Conservation (phyloP, 1,139 yeast species). For the Yamadazyma friedrichii region DNA sequence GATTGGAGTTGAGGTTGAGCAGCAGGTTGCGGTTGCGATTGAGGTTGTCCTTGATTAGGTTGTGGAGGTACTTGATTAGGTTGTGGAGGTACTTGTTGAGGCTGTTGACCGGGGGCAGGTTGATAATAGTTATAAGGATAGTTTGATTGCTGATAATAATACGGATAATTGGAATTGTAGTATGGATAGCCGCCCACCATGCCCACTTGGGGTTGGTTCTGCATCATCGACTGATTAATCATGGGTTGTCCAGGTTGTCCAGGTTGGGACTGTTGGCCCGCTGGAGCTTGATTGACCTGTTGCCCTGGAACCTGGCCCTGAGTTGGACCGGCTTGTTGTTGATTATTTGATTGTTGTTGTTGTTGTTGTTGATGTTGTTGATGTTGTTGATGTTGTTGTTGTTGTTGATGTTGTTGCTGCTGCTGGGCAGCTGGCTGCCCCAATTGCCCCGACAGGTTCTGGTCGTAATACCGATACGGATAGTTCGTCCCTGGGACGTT, state of each 20-base stretch:
- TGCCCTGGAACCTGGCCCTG: slow-evolving; percentile 5
- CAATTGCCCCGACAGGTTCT: slow-evolving; percentile 8
- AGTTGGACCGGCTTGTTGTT: neutral
- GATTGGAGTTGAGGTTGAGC: slow-evolving; percentile 4
- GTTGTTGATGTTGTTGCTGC: neutral
- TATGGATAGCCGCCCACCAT: slow-evolving; percentile 5
- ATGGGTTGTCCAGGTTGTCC: neutral
- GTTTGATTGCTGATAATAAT: slow-evolving; percentile 17
- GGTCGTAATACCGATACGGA: slow-evolving; percentile 13
- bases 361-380: neutral
- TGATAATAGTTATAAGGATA: slow-evolving; percentile 15
- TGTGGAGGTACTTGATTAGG: neutral
- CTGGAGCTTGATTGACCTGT: neutral
- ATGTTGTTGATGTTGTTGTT: neutral
- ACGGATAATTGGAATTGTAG: slow-evolving; percentile 18
- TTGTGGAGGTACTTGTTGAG: slow-evolving; percentile 1
- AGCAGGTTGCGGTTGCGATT: slow-evolving; percentile 4
- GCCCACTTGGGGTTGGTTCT: neutral
- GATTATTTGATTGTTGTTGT: neutral
- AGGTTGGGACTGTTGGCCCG: neutral
- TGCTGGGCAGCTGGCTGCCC: neutral
- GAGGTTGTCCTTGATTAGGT: slow-evolving; percentile 3
- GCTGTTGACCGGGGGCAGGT: slow-evolving; percentile 1
- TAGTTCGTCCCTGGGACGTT: slow-evolving; percentile 12
- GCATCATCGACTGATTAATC: neutral